These are phyloP conservation scores for Phytopythium mirpurense DNA, from an alignment of 352 stramenopile species.

Conservation along the genomic window DNA sequence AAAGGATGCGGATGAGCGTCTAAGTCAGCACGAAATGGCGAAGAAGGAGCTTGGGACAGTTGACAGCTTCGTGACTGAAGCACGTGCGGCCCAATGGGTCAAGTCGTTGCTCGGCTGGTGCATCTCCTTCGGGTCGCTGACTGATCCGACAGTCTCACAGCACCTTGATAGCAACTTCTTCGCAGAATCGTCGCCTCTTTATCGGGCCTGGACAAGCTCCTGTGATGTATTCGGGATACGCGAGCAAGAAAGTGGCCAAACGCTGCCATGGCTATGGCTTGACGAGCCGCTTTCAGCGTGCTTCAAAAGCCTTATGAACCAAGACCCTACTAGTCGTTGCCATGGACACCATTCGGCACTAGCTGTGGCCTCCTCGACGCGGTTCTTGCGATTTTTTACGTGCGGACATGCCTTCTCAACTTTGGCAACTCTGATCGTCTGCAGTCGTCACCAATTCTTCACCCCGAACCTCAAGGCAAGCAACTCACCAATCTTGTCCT, in stretches of 20 bases:
- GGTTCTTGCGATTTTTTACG: slow-evolving; percentile 8
- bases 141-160: slow-evolving; percentile 13
- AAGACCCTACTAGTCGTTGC: background rate
- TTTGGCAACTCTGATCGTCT: slow-evolving; percentile 15
- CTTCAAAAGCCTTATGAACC: slow-evolving; percentile 5
- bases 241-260: slow-evolving; percentile 10
- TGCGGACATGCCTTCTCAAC: slow-evolving; percentile 20
- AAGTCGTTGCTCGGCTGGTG: slow-evolving; percentile 34
- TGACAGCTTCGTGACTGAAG: background rate
- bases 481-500: slow-evolving; percentile 24
- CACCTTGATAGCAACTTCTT: slow-evolving; percentile 33
- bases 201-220: slow-evolving; percentile 32
- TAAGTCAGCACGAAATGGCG: background rate
- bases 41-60: background rate
- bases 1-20: background rate
- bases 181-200: slow-evolving; percentile 10
- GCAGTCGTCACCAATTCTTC: slow-evolving; percentile 8
- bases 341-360: background rate
- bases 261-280: slow-evolving; percentile 45
- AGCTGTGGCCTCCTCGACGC: background rate
- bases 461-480: slow-evolving; percentile 11
- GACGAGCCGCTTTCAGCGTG: slow-evolving; percentile 15
- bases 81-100: slow-evolving; percentile 5
- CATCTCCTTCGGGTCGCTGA: slow-evolving; percentile 33
- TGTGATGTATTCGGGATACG: slow-evolving; percentile 38